Conservation (phyloP, 2,329 filamentous ascomycete genomes). For the Claviceps paspali region DNA sequence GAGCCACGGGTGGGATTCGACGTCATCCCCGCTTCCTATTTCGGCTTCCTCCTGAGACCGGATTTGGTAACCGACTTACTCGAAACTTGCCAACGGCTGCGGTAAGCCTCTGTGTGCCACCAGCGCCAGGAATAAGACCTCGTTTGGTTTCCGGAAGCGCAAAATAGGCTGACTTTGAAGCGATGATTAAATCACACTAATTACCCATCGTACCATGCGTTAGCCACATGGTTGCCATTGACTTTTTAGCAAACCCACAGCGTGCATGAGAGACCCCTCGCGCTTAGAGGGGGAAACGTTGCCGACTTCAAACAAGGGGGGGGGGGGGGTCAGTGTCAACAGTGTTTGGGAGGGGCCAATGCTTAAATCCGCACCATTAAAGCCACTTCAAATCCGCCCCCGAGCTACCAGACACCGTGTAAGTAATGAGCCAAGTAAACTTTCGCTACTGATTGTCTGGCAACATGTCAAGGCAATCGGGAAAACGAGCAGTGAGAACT, state of each 20-base stretch:
- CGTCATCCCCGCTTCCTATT: neutral
- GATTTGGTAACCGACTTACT: constrained; percentile 11
- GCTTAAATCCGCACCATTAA: constrained; percentile 21
- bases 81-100: constrained; percentile 25
- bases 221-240: constrained; percentile 4
- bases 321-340: neutral
- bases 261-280: neutral
- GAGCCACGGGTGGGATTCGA: neutral
- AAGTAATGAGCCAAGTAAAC: constrained; percentile 1
- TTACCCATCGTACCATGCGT: neutral
- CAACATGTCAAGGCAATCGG: neutral
- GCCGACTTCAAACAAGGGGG: neutral
- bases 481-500: constrained; percentile 10
- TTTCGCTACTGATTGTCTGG: neutral
- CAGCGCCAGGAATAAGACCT: constrained; percentile 25
- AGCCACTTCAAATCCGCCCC: constrained; percentile 35
- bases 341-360: neutral
- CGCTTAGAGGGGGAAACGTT: too few species aligned
- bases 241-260: neutral
- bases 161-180: constrained; percentile 20
- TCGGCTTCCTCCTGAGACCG: neutral
- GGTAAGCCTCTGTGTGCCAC: constrained; percentile 25
- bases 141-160: constrained; percentile 24
- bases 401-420: constrained; percentile 20
- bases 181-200: constrained; percentile 25